Conservation (phyloP, 1,284 basidiomycete species). For the Meira miltonrushii region DNA sequence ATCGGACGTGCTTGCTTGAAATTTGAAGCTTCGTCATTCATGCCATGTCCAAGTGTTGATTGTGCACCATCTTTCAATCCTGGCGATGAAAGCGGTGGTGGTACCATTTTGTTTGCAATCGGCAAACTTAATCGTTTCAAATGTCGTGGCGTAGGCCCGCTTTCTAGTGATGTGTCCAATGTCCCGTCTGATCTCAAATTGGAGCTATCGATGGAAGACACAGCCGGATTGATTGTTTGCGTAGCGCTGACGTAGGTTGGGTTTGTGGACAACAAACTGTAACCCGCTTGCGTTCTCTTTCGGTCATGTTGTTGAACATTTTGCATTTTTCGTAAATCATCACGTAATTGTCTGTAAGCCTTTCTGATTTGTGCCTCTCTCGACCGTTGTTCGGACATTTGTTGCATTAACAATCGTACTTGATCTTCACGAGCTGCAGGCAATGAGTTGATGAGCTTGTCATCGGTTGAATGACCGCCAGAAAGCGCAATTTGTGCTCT, state of each 20-base stretch:
- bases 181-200: background rate
- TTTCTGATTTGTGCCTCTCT: slow-evolving; percentile 36
- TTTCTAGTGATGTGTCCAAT: background rate
- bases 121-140: slow-evolving; percentile 30
- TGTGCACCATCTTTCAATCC: too few relatives aligned
- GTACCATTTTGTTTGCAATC: background rate
- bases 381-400: slow-evolving; percentile 26
- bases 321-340: slow-evolving; percentile 36
- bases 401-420: slow-evolving; percentile 16
- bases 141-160: slow-evolving; percentile 14
- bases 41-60: too few relatives aligned
- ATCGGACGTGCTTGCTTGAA: too few relatives aligned
- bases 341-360: slow-evolving; percentile 36
- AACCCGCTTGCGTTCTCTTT: slow-evolving; percentile 9
- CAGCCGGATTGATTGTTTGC: background rate
- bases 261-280: slow-evolving; percentile 1
- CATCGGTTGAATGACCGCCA: slow-evolving; percentile 2
- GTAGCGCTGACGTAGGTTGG: background rate
- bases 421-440: slow-evolving; percentile 12
- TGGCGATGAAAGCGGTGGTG: too few relatives aligned
- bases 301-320: slow-evolving; percentile 17
- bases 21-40: too few relatives aligned
- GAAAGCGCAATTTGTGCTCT: slow-evolving; percentile 6
- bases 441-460: slow-evolving; percentile 1
- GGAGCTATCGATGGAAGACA: background rate